Evolutionary conservation across 345 rosid species (phyloP), one percentile per base, ranked within the genome.

Genomic region (Citrus medica): DNA sequence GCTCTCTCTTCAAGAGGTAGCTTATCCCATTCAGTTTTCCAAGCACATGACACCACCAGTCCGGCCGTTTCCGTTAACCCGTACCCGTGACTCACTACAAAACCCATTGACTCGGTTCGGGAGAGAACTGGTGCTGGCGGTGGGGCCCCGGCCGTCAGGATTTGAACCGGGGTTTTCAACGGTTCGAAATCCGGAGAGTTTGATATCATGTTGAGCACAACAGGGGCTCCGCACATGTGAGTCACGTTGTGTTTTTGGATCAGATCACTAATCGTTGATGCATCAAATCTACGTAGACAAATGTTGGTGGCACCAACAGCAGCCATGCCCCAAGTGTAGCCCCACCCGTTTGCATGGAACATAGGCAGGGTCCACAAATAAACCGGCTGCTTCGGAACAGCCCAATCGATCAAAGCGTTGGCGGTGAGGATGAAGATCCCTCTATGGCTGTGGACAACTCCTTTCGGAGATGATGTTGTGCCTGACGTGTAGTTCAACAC

Each of bases 181-280:
- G 53, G 71, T 37, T 66, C 48, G 9, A 8, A 21, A 2, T 38
- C 40, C 21, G 53, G 71, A 21, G 51, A 67, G 6, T 67, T 67
- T 38, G 71, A 21, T 38, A 67, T 2, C 71, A 67, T 67, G 42
- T 67, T 67, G 21, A 68, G 71, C 32, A 68, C 32, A 5, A 68
- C 71, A 12, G 71, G 71, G 1, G 71, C 71, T 16, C 71, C 71
- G 24, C 71, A 68, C 71, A 68, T 38, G 55, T 68, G 55, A n/a
- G 71, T 68, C 5, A 68, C 71, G 2, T 6, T 7, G 12, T 68
- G 32, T 12, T 10, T 13, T 40, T n/a, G 42, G 9, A 68, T 68
- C 71, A 68, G 24, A 1, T 6, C 0, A 2, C 13, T 10, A 8
- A 68, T 13, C 13, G 7, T 40, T 1, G 30, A n/a, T 3, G 25